Percentiles rank a stretch among this genome's conserved stretches.
Evolutionary conservation across 2,329 filamentous ascomycete genomes (phyloP).

Genomic region (Colletotrichum scovillei): DNA sequence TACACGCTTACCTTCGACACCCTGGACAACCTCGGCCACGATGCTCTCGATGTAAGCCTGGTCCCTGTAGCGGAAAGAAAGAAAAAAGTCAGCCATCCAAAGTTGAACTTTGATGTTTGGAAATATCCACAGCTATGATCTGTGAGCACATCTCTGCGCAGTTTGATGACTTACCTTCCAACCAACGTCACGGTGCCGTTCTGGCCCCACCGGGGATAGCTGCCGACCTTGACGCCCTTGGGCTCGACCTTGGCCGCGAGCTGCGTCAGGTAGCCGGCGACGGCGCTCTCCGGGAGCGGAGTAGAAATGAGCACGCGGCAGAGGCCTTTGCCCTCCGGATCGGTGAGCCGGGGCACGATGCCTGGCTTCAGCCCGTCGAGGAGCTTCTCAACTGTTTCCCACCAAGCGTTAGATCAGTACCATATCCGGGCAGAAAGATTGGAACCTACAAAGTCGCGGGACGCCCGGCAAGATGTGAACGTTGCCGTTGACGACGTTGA

Average conservation of each 20-base stretch:
- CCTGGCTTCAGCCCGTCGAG: constrained; percentile 80
- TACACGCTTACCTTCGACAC: constrained; percentile 79
- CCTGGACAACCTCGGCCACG: constrained; percentile 80
- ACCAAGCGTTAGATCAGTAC: constrained; percentile 7
- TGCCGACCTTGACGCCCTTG: constrained; percentile 90
- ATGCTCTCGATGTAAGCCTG: constrained; percentile 81
- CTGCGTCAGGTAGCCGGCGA: constrained; percentile 85
- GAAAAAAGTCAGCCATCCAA: constrained; percentile 3
- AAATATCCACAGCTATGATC: neutral
- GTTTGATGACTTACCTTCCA: constrained; percentile 57
- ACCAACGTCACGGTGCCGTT: constrained; percentile 94
- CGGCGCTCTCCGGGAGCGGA: constrained; percentile 84
- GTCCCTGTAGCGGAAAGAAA: constrained; percentile 63
- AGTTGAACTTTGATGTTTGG: neutral
- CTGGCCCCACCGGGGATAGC: constrained; percentile 93
- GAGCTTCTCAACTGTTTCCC: constrained; percentile 72
- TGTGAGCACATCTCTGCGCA: neutral
- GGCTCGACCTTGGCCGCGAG: constrained; percentile 79
- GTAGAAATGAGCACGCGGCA: constrained; percentile 86
- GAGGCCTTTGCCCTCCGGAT: constrained; percentile 85
- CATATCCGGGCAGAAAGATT: neutral
- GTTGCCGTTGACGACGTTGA: constrained; percentile 91
- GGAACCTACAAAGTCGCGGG: constrained; percentile 75
- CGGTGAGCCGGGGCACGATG: constrained; percentile 76
- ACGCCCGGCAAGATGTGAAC: constrained; percentile 93